Evolutionary conservation across 2,329 filamentous ascomycete genomes (phyloP).

Genomic region (Akanthomyces muscarius): DNA sequence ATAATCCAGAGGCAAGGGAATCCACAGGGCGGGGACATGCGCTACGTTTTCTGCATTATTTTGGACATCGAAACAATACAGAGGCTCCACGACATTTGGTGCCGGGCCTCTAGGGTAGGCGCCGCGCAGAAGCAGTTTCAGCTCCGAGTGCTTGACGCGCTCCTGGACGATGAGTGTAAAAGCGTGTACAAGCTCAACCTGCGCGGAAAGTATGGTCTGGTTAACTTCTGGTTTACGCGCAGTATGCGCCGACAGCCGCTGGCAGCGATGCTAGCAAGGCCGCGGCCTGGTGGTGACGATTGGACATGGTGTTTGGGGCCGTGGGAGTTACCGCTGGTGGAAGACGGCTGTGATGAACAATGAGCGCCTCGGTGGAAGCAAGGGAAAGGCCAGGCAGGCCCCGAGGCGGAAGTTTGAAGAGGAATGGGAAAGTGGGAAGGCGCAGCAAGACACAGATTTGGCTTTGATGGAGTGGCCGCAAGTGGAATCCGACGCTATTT

Average conservation of each 20-base stretch:
- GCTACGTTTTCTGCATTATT: slow-evolving; percentile 10
- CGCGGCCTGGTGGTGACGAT: neutral
- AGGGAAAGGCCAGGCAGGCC: neutral
- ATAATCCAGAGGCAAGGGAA: neutral
- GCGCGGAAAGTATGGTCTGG: neutral
- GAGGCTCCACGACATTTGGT: neutral
- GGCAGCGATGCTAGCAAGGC: neutral
- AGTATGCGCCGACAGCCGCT: neutral
- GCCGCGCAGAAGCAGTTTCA: neutral
- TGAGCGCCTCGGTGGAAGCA: neutral
- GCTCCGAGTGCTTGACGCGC: slow-evolving; percentile 3
- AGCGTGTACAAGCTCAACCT: neutral
- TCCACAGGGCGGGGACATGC: neutral
- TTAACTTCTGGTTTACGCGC: neutral
- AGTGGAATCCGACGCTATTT: no score
- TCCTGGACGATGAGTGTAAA: neutral
- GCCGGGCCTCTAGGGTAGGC: neutral
- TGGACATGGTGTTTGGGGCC: slow-evolving; percentile 1
- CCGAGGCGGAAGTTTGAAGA: no score
- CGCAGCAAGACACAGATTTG: no score
- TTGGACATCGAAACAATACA: slow-evolving; percentile 4
- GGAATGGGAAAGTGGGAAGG: no score
- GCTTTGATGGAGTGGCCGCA: no score
- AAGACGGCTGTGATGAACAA: no score
- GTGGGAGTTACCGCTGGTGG: neutral